Conservation (phyloP, 495 filamentous ascomycete genomes). For the Neurospora terricola region DNA sequence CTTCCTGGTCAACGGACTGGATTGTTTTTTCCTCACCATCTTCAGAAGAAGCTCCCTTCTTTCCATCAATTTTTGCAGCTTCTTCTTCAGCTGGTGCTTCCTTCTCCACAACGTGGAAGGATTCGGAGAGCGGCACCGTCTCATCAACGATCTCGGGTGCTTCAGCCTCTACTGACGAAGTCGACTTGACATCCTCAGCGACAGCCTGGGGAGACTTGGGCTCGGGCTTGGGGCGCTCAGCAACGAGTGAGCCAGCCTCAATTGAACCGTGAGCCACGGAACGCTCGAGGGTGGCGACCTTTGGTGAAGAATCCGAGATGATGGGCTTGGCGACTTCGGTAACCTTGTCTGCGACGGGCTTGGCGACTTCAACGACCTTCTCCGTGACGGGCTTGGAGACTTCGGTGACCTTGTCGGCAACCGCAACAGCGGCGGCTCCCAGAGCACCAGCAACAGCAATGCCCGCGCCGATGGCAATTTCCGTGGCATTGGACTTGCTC, state of each 20-base stretch:
- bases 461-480: conserved; percentile 18
- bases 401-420: conserved; percentile 8
- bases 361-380: background rate
- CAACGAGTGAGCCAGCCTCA: background rate
- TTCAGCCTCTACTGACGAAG: conserved; percentile 9
- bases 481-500: conserved; percentile 7
- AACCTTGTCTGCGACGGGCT: conserved; percentile 4
- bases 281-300: background rate
- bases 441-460: conserved; percentile 10
- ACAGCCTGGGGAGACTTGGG: conserved; percentile 3
- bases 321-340: conserved; percentile 2
- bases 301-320: background rate
- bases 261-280: background rate
- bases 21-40: conserved; percentile 25
- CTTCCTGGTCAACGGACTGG: conserved; percentile 18
- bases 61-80: conserved; percentile 12
- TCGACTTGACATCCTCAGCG: conserved; percentile 2
- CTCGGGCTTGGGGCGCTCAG: background rate
- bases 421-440: conserved; percentile 12
- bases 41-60: conserved; percentile 20
- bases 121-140: conserved; percentile 25
- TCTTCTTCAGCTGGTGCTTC: conserved; percentile 20
- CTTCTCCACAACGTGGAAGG: conserved; percentile 27
- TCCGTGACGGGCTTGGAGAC: conserved; percentile 6
- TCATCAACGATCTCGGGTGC: conserved; percentile 22